Evolutionary conservation across 257 asterid species (phyloP), one percentile per base, ranked within the genome.

Genomic region (Primulina eburnea): DNA sequence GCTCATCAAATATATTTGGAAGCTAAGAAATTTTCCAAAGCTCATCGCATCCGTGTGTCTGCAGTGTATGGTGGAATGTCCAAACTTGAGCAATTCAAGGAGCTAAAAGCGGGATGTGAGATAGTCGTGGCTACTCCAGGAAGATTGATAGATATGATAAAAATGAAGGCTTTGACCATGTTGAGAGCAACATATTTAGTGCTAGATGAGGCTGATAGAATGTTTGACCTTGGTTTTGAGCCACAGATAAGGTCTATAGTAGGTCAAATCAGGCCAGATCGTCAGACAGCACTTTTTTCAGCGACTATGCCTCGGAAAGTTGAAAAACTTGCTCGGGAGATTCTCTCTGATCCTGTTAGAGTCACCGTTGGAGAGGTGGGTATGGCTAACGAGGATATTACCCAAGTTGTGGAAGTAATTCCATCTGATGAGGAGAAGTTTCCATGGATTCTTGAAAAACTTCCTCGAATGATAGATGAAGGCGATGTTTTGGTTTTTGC

Each of bases 41-140:
- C 90, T 38, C 77, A 84, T 71, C 92, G 92, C 67, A 86, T 93
- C 68, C 95, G 96, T 37, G 97, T 93, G 57, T 76, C 96, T 75
- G 99, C 99, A 57, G 97, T 90, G 81, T 93, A 93, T 79, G 99
- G 99, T 65, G 99, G 99, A 58, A 89, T 93, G 96, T 93, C 99
- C 62, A 93, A 93, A 81, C 95, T 90, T 9, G 99, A 93, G 60
- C 99, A 93, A 80, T 89, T 89, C 78, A 93, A 93, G 87, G 97
- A 93, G 79, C 89, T 93, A 37, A 93, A 93, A 82, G 97, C 96
- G 70, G 99, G 99, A 69, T 93, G 97, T 66, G 99, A 93, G 86
- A 81, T 93, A 61, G 96, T 93, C 50, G 96, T 93, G 57, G 97
- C 97, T 73, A 93, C 97, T 71, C 99, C 99, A 33, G 99, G 99